Evolutionary conservation across 768 basidiomycete species (phyloP).

Genomic region (Suillus cothurnatus): DNA sequence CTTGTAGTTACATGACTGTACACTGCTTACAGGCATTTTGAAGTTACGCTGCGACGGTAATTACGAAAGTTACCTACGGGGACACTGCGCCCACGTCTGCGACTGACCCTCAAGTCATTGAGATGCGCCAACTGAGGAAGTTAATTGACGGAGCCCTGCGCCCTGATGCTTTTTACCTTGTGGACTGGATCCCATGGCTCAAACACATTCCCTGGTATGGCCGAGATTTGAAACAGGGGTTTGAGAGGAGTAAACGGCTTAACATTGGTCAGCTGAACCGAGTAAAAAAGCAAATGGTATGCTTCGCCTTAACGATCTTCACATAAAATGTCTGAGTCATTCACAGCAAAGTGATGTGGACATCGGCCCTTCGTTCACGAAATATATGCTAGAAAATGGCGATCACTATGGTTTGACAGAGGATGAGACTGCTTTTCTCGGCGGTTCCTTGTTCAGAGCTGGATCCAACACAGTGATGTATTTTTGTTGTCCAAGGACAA

Average conservation of each 20-base stretch:
- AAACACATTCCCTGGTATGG: not conserved
- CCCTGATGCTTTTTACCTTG: not conserved
- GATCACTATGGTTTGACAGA: not conserved
- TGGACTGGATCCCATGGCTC: not conserved
- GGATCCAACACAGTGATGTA: not conserved
- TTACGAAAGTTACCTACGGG: not conserved
- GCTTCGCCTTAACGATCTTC: not conserved
- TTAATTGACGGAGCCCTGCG: slow-evolving; percentile 18
- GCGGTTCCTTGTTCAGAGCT: not conserved
- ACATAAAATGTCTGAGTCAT: not conserved
- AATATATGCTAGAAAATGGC: not conserved
- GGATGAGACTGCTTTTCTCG: not conserved
- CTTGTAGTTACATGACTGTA: not conserved
- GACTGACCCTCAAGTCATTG: not conserved
- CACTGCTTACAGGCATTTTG: not conserved
- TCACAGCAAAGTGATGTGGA: not conserved
- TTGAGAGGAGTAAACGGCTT: not conserved
- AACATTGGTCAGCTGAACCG: not conserved
- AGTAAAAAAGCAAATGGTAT: not conserved
- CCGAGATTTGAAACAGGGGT: not conserved
- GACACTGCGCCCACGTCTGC: not conserved
- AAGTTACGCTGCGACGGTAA: not conserved
- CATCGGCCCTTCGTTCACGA: not conserved
- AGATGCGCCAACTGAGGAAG: not conserved
- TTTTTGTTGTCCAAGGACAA: not conserved